Conservation (phyloP, 2,329 filamentous ascomycete genomes). For the Amylocarpus encephaloides region DNA sequence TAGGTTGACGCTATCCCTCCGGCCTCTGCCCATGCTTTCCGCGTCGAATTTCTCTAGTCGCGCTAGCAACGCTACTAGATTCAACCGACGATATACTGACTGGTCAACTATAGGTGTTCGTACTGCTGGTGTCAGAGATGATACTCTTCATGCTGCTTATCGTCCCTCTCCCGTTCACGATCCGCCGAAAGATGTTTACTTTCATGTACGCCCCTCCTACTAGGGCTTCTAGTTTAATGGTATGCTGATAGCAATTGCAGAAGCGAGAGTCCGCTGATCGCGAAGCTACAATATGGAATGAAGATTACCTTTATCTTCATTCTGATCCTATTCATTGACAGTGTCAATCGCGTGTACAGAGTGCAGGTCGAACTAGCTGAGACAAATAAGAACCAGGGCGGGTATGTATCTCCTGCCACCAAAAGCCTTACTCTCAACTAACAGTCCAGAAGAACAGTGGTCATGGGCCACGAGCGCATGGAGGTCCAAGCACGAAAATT, state of each 20-base stretch:
- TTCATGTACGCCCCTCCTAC: constrained; percentile 75
- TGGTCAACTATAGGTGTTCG: constrained; percentile 60
- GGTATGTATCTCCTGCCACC: constrained; percentile 19
- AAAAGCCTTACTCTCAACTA: constrained; percentile 15
- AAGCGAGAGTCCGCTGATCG: constrained; percentile 49
- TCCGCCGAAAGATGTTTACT: constrained; percentile 33
- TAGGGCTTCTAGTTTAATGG: not conserved
- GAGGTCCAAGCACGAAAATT: constrained; percentile 99
- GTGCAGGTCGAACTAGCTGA: constrained; percentile 83
- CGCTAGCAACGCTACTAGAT: not conserved
- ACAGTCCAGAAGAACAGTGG: constrained; percentile 46
- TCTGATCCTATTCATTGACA: constrained; percentile 94
- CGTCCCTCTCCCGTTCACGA: constrained; percentile 79
- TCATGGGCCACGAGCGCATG: constrained; percentile 89
- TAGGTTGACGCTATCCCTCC: constrained; percentile 29
- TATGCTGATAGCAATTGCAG: constrained; percentile 20
- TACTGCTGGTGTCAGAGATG: constrained; percentile 80
- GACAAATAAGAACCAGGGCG: constrained; percentile 53
- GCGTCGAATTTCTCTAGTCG: not conserved
- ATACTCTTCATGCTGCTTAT: constrained; percentile 71
- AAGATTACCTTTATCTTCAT: constrained; percentile 99
- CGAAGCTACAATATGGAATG: constrained; percentile 93
- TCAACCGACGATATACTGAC: not conserved
- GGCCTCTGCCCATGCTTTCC: not conserved
- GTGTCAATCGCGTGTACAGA: constrained; percentile 90